Base-by-base conservation (phyloP, 2,329 filamentous ascomycete genomes). In the Mollisiaceae sp. region DNA sequence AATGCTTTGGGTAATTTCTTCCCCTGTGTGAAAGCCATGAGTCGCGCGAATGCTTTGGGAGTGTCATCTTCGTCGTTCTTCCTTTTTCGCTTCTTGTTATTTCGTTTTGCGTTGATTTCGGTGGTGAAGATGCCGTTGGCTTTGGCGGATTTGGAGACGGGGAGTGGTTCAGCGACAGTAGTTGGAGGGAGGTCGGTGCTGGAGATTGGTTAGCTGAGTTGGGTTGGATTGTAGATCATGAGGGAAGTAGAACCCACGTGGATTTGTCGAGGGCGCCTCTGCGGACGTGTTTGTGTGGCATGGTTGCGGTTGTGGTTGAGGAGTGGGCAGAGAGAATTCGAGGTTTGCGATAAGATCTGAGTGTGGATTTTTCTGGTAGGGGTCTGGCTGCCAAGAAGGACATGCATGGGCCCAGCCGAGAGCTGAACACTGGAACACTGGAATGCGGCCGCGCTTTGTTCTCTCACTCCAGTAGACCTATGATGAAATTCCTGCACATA, bases 221-320 rank as follows among this genome's bases (percentile, higher is more conserved):
- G 9, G 20, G 18, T 52, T 32, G 20, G 20, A 35, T 5, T 18
- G 43, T n/a, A 47, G n/a, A 47, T 47, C 8, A 15, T 24, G 8
- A 20, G 9, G 20, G 38, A 35, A 32, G 20, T 35, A 36, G 54
- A 35, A 75, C 82, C 70, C 77, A 89, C 88, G 81, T 81, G 18
- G 81, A 81, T 58, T 81, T 80, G 66, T 89, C 85, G 12, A 81
- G 82, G 63, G 82, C 81, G 8, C 82, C 83, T 68, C 86, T 86
- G 70, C 91, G 85, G 69, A 90, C 94, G 77, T 96, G 92, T 80
- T 96, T 96, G 81, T 94, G 92, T 77, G 92, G 92, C 92, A 96
- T 96, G 39, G 65, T 79, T 50, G 54, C 43, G 5, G 36, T 59
- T 15, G 56, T 36, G 60, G 20, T 27, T 60, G 58, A 4, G 39